Evolutionary conservation across 1,139 yeast species (phyloP), one percentile per base, ranked within the genome.

Genomic region (Hansenula lynferdii): DNA sequence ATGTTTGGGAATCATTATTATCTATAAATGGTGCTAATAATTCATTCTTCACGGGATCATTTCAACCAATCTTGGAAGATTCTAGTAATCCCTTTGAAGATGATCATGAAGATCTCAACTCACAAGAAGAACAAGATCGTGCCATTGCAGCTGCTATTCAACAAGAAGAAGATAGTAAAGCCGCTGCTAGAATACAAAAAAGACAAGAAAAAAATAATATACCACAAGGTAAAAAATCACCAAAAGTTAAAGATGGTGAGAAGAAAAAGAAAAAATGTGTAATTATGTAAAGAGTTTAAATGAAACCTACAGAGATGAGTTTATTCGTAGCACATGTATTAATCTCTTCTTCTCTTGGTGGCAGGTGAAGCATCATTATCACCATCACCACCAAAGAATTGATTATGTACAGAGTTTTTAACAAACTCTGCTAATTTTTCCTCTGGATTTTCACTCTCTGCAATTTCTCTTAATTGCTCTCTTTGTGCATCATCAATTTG

Each of bases 1-100:
- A 83, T 20, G 84, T 84, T 10, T 89, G 96, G 96, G 89, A 85
- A 54, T 72, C 85, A 0, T 62, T 89, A 28, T 69, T 72, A 34
- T 76, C 86, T 3, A 70, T 81, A 4, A 69, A 72, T 38, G 96
- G 96, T 1, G 66, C 69, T 7, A 75, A 72, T 20, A 94, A 86
- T 53, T 63, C 70, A 28, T 85, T 84, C 54, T 80, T 76, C 56
- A 72, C 77, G 12, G 85, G 86, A 2, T 68, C 66, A 31, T 83
- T 83, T 47, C 57, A 65, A 8, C 79, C 78, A 2, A 54, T 69
- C 7, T 38, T 46, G 25, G 47, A 42, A 28, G 53, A 40, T 35
- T 34, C 45, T 2, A 27, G 42, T 5, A 44, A 47, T 24, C 46
- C 52, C 19, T 45, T 46, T 30, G 45, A 38, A 12, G 48, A 48